phyloP scores from a whole-genome alignment of 345 rosid genomes.

The Pistacia atlantica region DNA sequence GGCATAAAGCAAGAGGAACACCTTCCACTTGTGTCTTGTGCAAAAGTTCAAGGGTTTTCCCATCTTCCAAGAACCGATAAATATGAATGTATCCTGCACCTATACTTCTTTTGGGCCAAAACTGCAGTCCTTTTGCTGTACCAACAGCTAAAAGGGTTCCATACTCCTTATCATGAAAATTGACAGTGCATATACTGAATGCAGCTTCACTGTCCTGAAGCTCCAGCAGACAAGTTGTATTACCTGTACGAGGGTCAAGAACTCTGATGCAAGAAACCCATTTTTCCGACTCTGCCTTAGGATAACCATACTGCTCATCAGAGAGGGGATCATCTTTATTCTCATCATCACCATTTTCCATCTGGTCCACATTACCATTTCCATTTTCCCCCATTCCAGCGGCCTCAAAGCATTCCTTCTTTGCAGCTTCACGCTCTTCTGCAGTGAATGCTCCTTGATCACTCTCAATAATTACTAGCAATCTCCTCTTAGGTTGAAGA shows the following conservation, averaged over 20 bases:
- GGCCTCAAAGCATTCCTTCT: conserved; percentile 84
- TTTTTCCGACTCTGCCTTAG: conserved; percentile 86
- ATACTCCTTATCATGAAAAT: conserved; percentile 94
- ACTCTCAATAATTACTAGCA: conserved; percentile 85
- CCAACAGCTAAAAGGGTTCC: conserved; percentile 96
- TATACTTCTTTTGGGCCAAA: conserved; percentile 75
- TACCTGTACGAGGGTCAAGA: conserved; percentile 79
- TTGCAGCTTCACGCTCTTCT: conserved; percentile 95
- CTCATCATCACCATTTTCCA: conserved; percentile 88
- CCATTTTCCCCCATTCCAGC: conserved; percentile 87
- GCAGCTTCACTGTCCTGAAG: conserved; percentile 99
- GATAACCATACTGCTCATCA: conserved; percentile 98
- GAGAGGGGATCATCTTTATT: conserved; percentile 83
- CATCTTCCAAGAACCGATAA: conserved; percentile 91
- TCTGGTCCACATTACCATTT: conserved; percentile 54
- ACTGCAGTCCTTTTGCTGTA: conserved; percentile 88
- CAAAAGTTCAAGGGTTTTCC: conserved; percentile 80
- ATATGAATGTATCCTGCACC: conserved; percentile 85
- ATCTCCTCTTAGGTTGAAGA: conserved; percentile 74
- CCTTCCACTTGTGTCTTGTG: conserved; percentile 98
- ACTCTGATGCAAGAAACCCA: conserved; percentile 99
- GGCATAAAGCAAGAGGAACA: conserved; percentile 84
- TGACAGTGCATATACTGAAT: conserved; percentile 85
- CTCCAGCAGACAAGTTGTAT: conserved; percentile 88
- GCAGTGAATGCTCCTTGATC: conserved; percentile 96